phyloP scores from a whole-genome alignment of 108 stramenopile species.

The Mediolabrus comicus region DNA sequence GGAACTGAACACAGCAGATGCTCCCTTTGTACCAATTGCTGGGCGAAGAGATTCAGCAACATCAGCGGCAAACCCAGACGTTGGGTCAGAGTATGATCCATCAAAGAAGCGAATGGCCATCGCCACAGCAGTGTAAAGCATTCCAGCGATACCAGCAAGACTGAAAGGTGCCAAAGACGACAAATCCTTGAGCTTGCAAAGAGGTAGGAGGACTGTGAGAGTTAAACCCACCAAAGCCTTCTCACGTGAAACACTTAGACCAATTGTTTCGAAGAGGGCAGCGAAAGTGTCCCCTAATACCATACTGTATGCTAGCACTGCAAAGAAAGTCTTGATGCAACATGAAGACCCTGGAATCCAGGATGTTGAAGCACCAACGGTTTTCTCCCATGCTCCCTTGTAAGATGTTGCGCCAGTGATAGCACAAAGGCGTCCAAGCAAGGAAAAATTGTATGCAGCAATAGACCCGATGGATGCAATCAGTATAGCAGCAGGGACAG shows the following conservation, averaged over 20 bases:
- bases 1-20: conserved; percentile 66
- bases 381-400: conserved; percentile 87
- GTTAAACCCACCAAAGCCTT: conserved; percentile 67
- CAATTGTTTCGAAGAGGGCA: conserved; percentile 63
- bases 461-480: conserved; percentile 69
- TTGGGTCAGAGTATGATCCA: conserved; percentile 63
- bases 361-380: conserved; percentile 66
- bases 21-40: conserved; percentile 68
- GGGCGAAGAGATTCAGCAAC: conserved; percentile 66
- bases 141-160: conserved; percentile 79
- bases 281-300: conserved; percentile 92
- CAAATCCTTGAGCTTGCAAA: conserved; percentile 89
- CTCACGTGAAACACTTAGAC: conserved; percentile 47
- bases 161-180: conserved; percentile 84
- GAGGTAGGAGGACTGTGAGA: conserved; percentile 75
- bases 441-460: conserved; percentile 74
- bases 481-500: conserved; percentile 77
- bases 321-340: conserved; percentile 86
- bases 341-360: conserved; percentile 87
- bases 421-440: conserved; percentile 73
- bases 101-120: conserved; percentile 81
- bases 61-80: conserved; percentile 37
- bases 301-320: conserved; percentile 91
- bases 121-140: conserved; percentile 83
- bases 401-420: conserved; percentile 81